Evolutionary conservation across 129 eudicot genomes (phyloP), one percentile per base, ranked within the genome.

Genomic region (Flaveria robusta): DNA sequence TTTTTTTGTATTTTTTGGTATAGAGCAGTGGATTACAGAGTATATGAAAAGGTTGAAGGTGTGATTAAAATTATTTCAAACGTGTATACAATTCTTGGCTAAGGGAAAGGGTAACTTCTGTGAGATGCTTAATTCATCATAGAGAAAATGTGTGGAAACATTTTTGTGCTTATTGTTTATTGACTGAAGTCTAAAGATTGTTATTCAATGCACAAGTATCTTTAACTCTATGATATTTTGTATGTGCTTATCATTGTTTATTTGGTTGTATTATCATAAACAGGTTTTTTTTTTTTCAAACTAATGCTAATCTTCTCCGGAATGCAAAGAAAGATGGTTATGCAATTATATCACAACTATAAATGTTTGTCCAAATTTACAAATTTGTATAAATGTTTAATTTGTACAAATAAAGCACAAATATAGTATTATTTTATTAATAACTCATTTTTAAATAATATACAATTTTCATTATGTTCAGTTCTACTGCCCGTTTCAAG

Each of bases 1-100:
- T 77, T 18, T 54, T 54, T 77, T 68, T 45, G 66, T 56, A 69
- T 71, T 70, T 51, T 29, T 70, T 87, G 81, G 72, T 1, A 83
- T 82, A 68, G 70, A 72, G 50, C 87, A 85, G 24, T 85, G 85
- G 79, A 65, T 82, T 87, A 34, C 26, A 7, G 82, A 83, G 27
- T 75, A 80, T 43, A 74, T 77, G 39, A 87, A 68, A 60, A 87
- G 58, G 67, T 82, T 87, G 56, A 78, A 86, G 75, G 50, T 74
- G 26, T 87, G 89, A 47, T 66, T 87, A 50, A 87, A 81, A 66
- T 85, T 85, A 87, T 87, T 82, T 51, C 86, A 85, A 71, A 79
- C 62, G 43, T 71, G 73, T 66, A 80, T 82, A 77, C 75, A 75
- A 59, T 83, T 79, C 43, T 27, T 27, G 31, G 29, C 34, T 2